A percentile compares a stretch with the other conserved stretches of the same genome.
phyloP scores from a whole-genome alignment of 1,284 basidiomycete genomes.

The Pseudomicrostroma phylloplanum region DNA sequence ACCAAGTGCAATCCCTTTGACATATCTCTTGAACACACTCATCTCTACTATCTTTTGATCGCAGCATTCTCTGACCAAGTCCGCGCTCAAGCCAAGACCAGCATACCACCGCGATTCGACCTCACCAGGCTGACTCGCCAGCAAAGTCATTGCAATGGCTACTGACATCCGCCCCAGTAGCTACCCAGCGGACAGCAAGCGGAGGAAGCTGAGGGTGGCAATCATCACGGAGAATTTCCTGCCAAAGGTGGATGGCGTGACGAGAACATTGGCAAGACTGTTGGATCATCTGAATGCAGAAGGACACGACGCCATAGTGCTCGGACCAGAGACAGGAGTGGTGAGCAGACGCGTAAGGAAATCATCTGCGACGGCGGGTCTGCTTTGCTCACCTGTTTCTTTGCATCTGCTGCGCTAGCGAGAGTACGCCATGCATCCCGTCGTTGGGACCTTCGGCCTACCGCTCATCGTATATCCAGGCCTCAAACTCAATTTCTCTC shows the following conservation, averaged over 20 bases:
- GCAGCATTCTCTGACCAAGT: no score
- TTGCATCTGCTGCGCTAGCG: conserved; percentile 33
- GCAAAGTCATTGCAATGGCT: no score
- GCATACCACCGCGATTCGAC: no score
- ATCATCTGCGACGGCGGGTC: not conserved
- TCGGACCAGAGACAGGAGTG: conserved; percentile 57
- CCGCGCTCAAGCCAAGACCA: no score
- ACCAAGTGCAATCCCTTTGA: no score
- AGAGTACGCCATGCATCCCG: conserved; percentile 57
- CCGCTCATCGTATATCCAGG: conserved; percentile 58
- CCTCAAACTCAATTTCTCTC: conserved; percentile 59
- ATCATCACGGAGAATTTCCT: conserved; percentile 58
- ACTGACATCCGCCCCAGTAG: no score
- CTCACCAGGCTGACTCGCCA: no score
- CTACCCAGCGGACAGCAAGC: conserved; percentile 27
- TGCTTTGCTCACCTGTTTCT: not conserved
- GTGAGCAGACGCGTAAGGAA: conserved; percentile 31
- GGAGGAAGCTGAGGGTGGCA: conserved; percentile 49
- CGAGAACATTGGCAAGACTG: conserved; percentile 57
- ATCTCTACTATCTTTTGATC: no score
- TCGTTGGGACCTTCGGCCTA: conserved; percentile 58
- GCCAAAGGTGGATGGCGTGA: conserved; percentile 59
- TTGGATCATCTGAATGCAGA: conserved; percentile 58
- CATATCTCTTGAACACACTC: no score
- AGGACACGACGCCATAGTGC: conserved; percentile 58